Conservation (phyloP, 352 stramenopile genomes). For the Phytophthora pinifolia region DNA sequence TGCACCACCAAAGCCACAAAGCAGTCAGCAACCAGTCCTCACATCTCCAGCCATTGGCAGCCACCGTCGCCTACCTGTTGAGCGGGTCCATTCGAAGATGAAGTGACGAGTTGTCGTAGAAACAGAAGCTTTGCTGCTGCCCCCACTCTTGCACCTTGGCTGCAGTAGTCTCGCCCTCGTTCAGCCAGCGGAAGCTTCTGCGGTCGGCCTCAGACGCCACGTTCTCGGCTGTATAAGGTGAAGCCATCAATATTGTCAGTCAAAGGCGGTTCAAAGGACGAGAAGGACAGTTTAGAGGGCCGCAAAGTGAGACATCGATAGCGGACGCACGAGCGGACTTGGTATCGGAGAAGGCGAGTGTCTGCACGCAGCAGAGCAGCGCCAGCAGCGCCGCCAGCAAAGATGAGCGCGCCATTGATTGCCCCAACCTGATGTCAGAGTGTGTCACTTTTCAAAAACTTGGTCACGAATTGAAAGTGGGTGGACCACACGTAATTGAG, state of each 20-base stretch:
- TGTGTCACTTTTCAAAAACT: constrained; percentile 4
- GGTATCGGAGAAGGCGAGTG: not conserved
- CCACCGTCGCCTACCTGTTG: constrained; percentile 47
- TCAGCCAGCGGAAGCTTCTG: constrained; percentile 50
- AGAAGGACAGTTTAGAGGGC: too few species aligned
- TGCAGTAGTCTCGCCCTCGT: constrained; percentile 45
- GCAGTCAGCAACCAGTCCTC: constrained; percentile 15
- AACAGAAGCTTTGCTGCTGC: constrained; percentile 70
- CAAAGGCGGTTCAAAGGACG: not conserved
- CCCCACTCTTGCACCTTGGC: constrained; percentile 53
- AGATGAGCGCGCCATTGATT: constrained; percentile 5
- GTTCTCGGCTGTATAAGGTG: constrained; percentile 17
- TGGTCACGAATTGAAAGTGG: not conserved
- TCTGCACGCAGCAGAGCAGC: constrained; percentile 19
- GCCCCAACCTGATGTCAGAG: constrained; percentile 1
- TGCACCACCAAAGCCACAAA: constrained; percentile 14
- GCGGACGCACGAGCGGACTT: constrained; percentile 13
- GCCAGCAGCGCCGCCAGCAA: constrained; percentile 10
- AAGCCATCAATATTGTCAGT: constrained; percentile 13
- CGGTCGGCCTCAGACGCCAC: constrained; percentile 32
- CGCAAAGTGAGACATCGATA: not conserved
- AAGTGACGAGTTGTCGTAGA: constrained; percentile 75
- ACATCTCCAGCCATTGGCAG: not conserved
- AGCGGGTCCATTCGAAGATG: constrained; percentile 69
- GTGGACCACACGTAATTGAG: too few species aligned